phyloP scores from a whole-genome alignment of 129 eudicot species.

The Helianthus annuus region HanXRQr2.0-SUNRISE NC_035435.2:153404452-153404951 shows the following conservation, averaged over 20 bases:
- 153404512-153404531: constrained; percentile 26
- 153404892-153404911: too few relatives aligned
- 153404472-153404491: neutral
- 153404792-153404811: too few relatives aligned
- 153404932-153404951: too few relatives aligned
- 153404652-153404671: constrained; percentile 51
- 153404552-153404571: constrained; percentile 23
- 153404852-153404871: too few relatives aligned
- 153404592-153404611: neutral
- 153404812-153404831: too few relatives aligned
- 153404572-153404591: constrained; percentile 23
- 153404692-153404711: constrained; percentile 30
- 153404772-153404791: too few relatives aligned
- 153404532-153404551: constrained; percentile 29
- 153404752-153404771: too few relatives aligned
- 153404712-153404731: constrained; percentile 29
- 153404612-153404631: constrained; percentile 34
- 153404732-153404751: constrained; percentile 5
- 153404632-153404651: constrained; percentile 30
- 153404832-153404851: too few relatives aligned
- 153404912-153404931: too few relatives aligned
- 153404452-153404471: neutral
- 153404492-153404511: neutral
- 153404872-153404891: too few relatives aligned
- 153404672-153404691: constrained; percentile 21